Evolutionary conservation across 495 filamentous ascomycete species (phyloP).

Genomic region (Penicillium riverlandense): DNA sequence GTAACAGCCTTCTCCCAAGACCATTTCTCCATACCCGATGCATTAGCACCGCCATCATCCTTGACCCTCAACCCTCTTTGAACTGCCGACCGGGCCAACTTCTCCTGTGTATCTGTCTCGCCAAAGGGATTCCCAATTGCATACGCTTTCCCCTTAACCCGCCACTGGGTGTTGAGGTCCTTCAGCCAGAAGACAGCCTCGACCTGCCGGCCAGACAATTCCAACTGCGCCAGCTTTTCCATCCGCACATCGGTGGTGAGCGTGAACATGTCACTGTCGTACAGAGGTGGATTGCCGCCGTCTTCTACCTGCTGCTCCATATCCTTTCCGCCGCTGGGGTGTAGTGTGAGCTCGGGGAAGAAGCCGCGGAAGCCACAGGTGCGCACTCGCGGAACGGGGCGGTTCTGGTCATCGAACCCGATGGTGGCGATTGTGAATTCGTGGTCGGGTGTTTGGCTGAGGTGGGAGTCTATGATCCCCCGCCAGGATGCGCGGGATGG

Average conservation of each 20-base stretch:
- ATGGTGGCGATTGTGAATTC: conserved; percentile 70
- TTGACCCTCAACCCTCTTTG: conserved; percentile 17
- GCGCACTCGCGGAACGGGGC: conserved; percentile 51
- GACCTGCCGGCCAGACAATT: conserved; percentile 48
- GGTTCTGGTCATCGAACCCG: conserved; percentile 27
- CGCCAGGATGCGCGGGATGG: conserved; percentile 56
- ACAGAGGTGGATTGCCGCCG: conserved; percentile 55
- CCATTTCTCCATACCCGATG: conserved; percentile 36
- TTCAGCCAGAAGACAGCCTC: conserved; percentile 83
- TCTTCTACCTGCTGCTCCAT: conserved; percentile 50
- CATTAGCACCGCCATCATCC: conserved; percentile 19
- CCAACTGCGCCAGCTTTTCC: conserved; percentile 68
- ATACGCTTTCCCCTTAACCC: conserved; percentile 69
- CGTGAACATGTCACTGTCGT: conserved; percentile 65
- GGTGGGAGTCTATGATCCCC: conserved; percentile 54
- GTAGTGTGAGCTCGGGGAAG: conserved; percentile 53
- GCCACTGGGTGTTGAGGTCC: conserved; percentile 71
- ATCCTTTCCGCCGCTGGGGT: conserved; percentile 49
- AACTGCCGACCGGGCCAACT: conserved; percentile 39
- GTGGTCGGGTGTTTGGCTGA: conserved; percentile 50
- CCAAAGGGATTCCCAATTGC: conserved; percentile 58
- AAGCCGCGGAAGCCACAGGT: conserved; percentile 77
- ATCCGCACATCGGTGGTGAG: conserved; percentile 87
- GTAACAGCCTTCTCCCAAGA: conserved; percentile 70
- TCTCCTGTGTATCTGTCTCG: conserved; percentile 31